A percentile compares a stretch with the other conserved stretches of the same genome.
Conservation (phyloP, 805 yeast genomes). For the Candida ipomoeae region DNA sequence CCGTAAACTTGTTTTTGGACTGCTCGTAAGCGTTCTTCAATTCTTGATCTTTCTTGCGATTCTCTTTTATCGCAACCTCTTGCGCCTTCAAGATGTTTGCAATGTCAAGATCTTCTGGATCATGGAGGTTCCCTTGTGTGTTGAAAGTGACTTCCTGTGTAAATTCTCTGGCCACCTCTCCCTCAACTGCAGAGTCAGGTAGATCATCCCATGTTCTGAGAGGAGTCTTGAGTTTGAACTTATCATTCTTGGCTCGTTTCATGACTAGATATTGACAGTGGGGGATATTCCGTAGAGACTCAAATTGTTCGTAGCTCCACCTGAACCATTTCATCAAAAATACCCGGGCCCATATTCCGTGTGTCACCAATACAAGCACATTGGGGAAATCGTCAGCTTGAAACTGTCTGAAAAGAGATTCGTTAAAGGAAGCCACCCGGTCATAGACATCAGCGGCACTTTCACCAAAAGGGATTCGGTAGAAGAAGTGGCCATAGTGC, state of each 20-base stretch:
- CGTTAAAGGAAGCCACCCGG: slow-evolving; percentile 85
- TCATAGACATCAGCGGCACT: slow-evolving; percentile 96
- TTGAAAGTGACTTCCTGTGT: slow-evolving; percentile 37
- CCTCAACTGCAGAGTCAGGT: slow-evolving; percentile 38
- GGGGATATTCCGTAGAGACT: slow-evolving; percentile 73
- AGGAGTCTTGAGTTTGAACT: slow-evolving; percentile 56
- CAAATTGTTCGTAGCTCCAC: slow-evolving; percentile 89
- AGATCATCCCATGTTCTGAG: slow-evolving; percentile 70
- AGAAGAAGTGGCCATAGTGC: slow-evolving; percentile 74
- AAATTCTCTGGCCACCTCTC: slow-evolving; percentile 34
- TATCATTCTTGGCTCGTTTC: slow-evolving; percentile 53
- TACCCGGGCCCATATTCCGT: slow-evolving; percentile 92
- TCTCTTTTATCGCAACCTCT: slow-evolving; percentile 31
- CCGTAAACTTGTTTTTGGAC: slow-evolving; percentile 17
- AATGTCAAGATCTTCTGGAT: slow-evolving; percentile 38
- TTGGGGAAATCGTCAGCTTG: slow-evolving; percentile 66
- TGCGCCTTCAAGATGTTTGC: slow-evolving; percentile 36
- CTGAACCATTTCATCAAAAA: slow-evolving; percentile 92
- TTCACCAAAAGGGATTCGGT: slow-evolving; percentile 89
- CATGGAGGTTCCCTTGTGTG: slow-evolving; percentile 27
- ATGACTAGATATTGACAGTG: slow-evolving; percentile 80
- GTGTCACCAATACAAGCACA: slow-evolving; percentile 80
- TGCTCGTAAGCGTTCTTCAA: slow-evolving; percentile 38
- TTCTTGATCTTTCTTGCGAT: slow-evolving; percentile 40
- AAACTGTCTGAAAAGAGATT: slow-evolving; percentile 79